A percentile compares a stretch with the other conserved stretches of the same genome.
Conservation (phyloP, 2,329 filamentous ascomycete species). For the Westerdykella aurantiaca region DNA sequence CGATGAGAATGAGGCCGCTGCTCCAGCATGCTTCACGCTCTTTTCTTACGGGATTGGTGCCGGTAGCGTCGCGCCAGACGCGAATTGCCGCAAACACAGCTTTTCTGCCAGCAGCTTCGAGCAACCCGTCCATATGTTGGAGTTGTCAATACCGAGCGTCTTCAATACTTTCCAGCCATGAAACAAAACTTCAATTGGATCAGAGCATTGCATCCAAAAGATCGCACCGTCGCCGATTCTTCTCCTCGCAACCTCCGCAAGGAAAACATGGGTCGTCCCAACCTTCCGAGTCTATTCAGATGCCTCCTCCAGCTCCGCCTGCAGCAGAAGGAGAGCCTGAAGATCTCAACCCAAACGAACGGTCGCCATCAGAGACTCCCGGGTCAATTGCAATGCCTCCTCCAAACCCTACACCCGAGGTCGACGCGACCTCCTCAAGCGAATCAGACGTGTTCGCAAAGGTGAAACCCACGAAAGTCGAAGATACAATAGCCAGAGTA, state of each 20-base stretch:
- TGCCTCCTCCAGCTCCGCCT: constrained; percentile 1
- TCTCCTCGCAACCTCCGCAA: constrained; percentile 15
- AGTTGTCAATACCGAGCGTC: constrained; percentile 26
- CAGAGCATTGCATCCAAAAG: neutral
- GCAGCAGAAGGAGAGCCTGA: constrained; percentile 3
- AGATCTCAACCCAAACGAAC: constrained; percentile 5
- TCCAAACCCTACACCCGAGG: neutral
- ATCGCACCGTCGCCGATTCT: constrained; percentile 13
- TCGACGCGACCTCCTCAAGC: neutral
- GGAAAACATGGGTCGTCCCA: constrained; percentile 17
- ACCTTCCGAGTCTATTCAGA: constrained; percentile 7
- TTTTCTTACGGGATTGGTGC: constrained; percentile 9
- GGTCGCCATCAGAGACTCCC: constrained; percentile 5
- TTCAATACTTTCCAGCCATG: constrained; percentile 10
- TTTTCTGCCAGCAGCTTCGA: constrained; percentile 1
- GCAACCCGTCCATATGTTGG: constrained; percentile 20
- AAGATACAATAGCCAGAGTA: constrained; percentile 27
- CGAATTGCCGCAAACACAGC: neutral
- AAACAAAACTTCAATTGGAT: constrained; percentile 5
- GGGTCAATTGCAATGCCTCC: neutral
- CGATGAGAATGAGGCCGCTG: constrained; percentile 36
- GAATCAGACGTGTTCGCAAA: too few species aligned
- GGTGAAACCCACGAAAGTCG: constrained; percentile 2
- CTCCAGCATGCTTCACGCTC: constrained; percentile 38
- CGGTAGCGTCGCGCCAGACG: neutral